Evolutionary conservation across 1,284 basidiomycete species (phyloP).

Genomic region (Marasmius sp.): DNA sequence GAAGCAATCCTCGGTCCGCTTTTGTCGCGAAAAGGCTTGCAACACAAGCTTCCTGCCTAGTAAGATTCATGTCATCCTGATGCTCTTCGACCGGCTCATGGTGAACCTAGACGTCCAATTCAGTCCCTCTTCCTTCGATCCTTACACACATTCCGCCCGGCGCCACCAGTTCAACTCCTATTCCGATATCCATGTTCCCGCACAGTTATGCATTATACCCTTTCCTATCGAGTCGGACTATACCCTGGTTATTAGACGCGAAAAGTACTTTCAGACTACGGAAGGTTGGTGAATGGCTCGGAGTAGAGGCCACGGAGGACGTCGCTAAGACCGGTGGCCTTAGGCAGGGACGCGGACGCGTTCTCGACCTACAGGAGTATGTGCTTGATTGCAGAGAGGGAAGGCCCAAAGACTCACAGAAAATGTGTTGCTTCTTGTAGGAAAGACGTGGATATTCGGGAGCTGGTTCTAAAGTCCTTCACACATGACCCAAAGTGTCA

Average conservation of each 20-base stretch:
- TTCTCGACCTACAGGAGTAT: conserved; percentile 35
- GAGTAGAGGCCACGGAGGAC: conserved; percentile 31
- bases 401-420: not conserved
- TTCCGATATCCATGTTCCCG: conserved; percentile 24
- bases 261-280: conserved; percentile 56
- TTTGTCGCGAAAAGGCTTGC: conserved; percentile 51
- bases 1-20: conserved; percentile 32
- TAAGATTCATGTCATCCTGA: conserved; percentile 19
- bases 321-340: conserved; percentile 37
- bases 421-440: conserved; percentile 11
- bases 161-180: conserved; percentile 25
- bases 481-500: not conserved
- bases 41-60: conserved; percentile 51
- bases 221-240: conserved; percentile 48
- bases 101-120: no score
- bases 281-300: conserved; percentile 60
- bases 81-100: no score
- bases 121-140: conserved; percentile 21
- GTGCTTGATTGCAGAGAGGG: conserved; percentile 3
- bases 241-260: conserved; percentile 47
- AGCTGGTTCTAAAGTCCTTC: conserved; percentile 6
- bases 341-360: conserved; percentile 28
- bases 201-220: conserved; percentile 61
- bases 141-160: conserved; percentile 39
- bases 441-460: conserved; percentile 17